A percentile compares a stretch with the other conserved stretches of the same genome.
Conservation (phyloP, 1,139 yeast species). For the Suhomyces terraborum region DNA sequence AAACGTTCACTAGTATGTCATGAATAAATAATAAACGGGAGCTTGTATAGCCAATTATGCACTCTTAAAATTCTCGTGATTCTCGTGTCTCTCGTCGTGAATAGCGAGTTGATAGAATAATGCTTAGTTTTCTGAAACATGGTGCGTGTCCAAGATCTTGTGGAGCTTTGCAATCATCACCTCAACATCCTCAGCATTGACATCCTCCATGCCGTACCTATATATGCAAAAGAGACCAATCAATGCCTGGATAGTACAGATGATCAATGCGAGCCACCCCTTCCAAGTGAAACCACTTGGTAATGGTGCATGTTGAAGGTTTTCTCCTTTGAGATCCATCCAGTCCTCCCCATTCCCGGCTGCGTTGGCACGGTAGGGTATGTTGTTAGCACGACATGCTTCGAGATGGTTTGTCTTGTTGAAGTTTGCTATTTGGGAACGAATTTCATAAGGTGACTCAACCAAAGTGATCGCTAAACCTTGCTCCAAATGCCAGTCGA, state of each 20-base stretch:
- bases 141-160: slow-evolving; percentile 17
- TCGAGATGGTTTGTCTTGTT: slow-evolving; percentile 53
- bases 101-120: too few relatives aligned
- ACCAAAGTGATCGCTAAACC: slow-evolving; percentile 74
- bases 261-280: slow-evolving; percentile 64
- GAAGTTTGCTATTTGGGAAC: slow-evolving; percentile 45
- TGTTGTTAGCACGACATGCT: slow-evolving; percentile 56
- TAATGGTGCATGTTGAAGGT: slow-evolving; percentile 54
- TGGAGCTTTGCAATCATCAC: slow-evolving; percentile 20
- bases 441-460: slow-evolving; percentile 69
- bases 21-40: too few relatives aligned
- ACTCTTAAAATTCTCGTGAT: too few relatives aligned
- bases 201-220: slow-evolving; percentile 63
- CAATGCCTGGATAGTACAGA: slow-evolving; percentile 59
- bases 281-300: slow-evolving; percentile 70
- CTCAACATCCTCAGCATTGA: slow-evolving; percentile 48
- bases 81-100: too few relatives aligned
- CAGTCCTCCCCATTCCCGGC: slow-evolving; percentile 58
- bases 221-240: slow-evolving; percentile 59
- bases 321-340: slow-evolving; percentile 59
- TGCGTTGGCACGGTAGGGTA: slow-evolving; percentile 64
- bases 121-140: neutral
- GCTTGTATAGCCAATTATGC: too few relatives aligned
- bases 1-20: too few relatives aligned
- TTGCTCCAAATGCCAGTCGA: slow-evolving; percentile 92